Conservation (phyloP, 306 rosid species). For the Amphicarpaea edgeworthii region DNA sequence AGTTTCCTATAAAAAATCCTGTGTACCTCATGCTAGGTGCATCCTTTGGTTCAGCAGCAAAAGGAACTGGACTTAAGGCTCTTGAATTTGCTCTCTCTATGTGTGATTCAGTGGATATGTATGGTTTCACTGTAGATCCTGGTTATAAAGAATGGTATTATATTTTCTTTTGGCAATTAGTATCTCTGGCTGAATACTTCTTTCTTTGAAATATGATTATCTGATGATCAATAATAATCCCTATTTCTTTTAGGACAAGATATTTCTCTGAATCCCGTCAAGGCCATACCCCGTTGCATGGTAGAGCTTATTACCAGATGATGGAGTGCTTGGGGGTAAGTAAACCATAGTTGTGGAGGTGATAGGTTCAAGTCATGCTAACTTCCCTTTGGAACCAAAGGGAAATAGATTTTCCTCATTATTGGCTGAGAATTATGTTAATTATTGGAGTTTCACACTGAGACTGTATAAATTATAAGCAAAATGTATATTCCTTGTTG, state of each 20-base stretch:
- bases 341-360: conserved; percentile 31
- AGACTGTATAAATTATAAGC: neutral
- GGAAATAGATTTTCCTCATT: conserved; percentile 12
- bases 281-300: conserved; percentile 97
- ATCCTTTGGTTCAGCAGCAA: conserved; percentile 98
- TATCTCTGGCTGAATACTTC: conserved; percentile 28
- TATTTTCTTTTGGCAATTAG: conserved; percentile 28
- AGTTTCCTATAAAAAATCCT: conserved; percentile 85
- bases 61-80: conserved; percentile 99
- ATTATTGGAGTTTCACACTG: conserved; percentile 21
- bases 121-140: conserved; percentile 99
- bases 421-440: conserved; percentile 11
- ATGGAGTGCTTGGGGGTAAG: conserved; percentile 99
- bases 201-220: conserved; percentile 29
- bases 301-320: conserved; percentile 97
- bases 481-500: neutral
- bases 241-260: conserved; percentile 76
- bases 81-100: conserved; percentile 95
- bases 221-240: conserved; percentile 39
- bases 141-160: conserved; percentile 96
- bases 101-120: conserved; percentile 97
- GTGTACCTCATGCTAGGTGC: conserved; percentile 96
- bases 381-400: conserved; percentile 21
- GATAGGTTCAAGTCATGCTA: conserved; percentile 9
- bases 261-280: conserved; percentile 98